Evolutionary conservation across 1,284 basidiomycete genomes (phyloP).

Genomic region (Trametes polyzona): DNA sequence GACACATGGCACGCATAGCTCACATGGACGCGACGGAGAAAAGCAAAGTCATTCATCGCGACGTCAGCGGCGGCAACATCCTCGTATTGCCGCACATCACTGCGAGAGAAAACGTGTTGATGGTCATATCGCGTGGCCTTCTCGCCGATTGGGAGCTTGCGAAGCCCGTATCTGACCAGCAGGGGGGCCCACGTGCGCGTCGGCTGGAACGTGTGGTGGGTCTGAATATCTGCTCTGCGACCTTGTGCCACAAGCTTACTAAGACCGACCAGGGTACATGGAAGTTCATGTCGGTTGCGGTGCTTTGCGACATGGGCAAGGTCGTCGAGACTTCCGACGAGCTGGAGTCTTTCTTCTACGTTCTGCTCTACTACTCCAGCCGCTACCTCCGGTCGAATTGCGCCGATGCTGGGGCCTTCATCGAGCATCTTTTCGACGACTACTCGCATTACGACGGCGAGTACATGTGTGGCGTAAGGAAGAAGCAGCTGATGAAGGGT

Average conservation of each 20-base stretch:
- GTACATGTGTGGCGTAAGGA: background rate
- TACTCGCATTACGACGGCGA: background rate
- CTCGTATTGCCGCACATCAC: conserved; percentile 3
- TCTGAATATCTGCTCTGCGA: background rate
- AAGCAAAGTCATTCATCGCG: conserved; percentile 2
- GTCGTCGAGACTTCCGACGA: conserved; percentile 11
- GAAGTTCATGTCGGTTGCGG: conserved; percentile 10
- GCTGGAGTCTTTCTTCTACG: conserved; percentile 18
- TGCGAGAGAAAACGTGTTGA: no score
- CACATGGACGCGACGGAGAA: background rate
- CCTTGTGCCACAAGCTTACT: background rate
- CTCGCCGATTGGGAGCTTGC: conserved; percentile 21
- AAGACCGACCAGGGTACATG: conserved; percentile 14
- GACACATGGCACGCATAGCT: background rate
- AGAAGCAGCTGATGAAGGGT: background rate
- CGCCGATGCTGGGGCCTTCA: background rate
- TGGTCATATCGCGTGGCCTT: conserved; percentile 4
- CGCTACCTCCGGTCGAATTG: conserved; percentile 7
- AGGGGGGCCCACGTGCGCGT: background rate
- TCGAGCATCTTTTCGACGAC: conserved; percentile 13
- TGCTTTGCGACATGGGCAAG: background rate
- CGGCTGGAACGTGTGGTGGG: conserved; percentile 11
- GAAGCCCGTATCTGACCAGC: background rate
- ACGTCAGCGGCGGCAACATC: conserved; percentile 16
- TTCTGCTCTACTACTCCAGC: conserved; percentile 14